Evolutionary conservation across 805 yeast species (phyloP), one percentile per base, ranked within the genome.

Genomic region (Pichia eremophila): DNA sequence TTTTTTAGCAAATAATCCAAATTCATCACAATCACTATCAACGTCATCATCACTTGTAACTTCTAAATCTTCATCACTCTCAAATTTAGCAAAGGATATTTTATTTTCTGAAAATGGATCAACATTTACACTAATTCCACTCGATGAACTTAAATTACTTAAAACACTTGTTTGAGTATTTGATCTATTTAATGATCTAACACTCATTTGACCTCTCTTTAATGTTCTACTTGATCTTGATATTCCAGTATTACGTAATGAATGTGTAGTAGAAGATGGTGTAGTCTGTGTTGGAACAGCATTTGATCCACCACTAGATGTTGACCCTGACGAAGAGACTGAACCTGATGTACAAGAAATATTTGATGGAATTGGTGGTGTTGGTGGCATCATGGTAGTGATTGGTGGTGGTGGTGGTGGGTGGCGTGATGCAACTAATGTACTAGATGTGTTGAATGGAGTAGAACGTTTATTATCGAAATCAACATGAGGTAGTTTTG

Each of bases 381-480:
- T 27, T 22, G 48, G 32, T 14, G 41, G 40, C 29, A 36, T 15
- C 6, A 2, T 51, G 31, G 22, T 8, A 29, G 15, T 29, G 43
- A n/a, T 22, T 43, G 46, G 45, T 4, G 74, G 73, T 3, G 71
- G 69, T 8, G 70, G 70, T 5, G 56, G 55, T 19, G 53, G 53
- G 4, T 45, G 46, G 9, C 55, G 43, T 25, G 47, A 46, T 10
- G 55, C 51, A 15, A 48, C 35, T 10, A 51, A 46, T 0, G 88
- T 89, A 0, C 88, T 84, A 12, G 73, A 78, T 25, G 39, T 43
- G 14, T 31, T 56, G 57, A 76, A 85, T 1, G 95, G 95, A 0
- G 95, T 82, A 41, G 78, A 79, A 40, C 95, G 67, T 45, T 88
- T 71, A 55, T 83, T 79, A 56, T 87, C 93, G 59, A 87, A 87